A percentile compares a stretch with the other conserved stretches of the same genome.
These are phyloP conservation scores for Amauroascus verrucosus DNA, from an alignment of 2,329 filamentous ascomycete species.

Conservation along the genomic window DNA sequence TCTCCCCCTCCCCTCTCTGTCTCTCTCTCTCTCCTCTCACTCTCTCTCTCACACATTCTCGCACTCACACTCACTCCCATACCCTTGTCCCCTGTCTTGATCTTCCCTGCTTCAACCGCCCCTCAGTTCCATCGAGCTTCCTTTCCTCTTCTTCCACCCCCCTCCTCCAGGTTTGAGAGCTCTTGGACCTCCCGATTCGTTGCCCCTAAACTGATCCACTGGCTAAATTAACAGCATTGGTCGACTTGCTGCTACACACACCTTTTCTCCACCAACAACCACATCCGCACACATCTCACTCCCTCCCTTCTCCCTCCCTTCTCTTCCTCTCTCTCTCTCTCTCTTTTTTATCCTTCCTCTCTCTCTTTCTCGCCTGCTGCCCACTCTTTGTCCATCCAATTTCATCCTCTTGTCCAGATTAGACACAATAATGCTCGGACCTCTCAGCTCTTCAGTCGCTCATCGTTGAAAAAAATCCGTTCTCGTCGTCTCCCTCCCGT, in stretches of 20 bases:
- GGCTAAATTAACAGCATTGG: background rate
- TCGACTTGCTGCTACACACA: background rate
- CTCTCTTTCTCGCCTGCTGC: slow-evolving; percentile 1
- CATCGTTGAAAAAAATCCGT: background rate
- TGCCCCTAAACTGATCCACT: slow-evolving; percentile 7
- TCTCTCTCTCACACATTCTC: background rate
- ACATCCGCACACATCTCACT: background rate
- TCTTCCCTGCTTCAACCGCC: slow-evolving; percentile 13
- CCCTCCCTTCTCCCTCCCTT: background rate
- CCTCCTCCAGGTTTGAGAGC: slow-evolving; percentile 8
- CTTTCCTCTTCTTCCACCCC: slow-evolving; percentile 10
- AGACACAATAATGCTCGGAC: background rate
- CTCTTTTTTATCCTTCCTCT: background rate
- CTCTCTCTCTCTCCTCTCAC: slow-evolving; percentile 10
- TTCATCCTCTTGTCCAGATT: background rate
- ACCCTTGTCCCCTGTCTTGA: slow-evolving; percentile 10
- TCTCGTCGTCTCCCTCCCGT: background rate
- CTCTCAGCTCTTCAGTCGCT: background rate
- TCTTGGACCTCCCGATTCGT: slow-evolving; percentile 8
- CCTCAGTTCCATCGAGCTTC: slow-evolving; percentile 13
- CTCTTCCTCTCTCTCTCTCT: slow-evolving; percentile 2
- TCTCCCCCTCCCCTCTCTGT: slow-evolving; percentile 21
- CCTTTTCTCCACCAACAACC: slow-evolving; percentile 1
- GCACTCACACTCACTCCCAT: background rate
- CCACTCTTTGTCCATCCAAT: background rate